Evolutionary conservation across 2,329 filamentous ascomycete species (phyloP).

Genomic region (Aspergillus sojae): DNA sequence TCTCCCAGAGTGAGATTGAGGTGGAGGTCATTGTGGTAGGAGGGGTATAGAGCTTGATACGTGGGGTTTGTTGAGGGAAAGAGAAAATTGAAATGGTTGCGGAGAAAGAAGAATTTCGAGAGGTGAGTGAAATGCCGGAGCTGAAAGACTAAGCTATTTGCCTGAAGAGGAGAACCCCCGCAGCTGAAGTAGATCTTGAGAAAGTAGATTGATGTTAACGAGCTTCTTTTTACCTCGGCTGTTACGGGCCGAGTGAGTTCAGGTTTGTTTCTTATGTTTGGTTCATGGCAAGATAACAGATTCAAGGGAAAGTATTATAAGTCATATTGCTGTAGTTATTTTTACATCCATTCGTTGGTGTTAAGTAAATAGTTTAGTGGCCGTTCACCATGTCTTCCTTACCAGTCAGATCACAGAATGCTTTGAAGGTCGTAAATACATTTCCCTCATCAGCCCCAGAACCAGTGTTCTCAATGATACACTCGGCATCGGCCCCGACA

Average conservation of each 20-base stretch:
- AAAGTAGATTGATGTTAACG: background rate
- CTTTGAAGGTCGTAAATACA: slow-evolving; percentile 85
- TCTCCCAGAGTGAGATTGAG: slow-evolving; percentile 38
- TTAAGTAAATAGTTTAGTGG: slow-evolving; percentile 22
- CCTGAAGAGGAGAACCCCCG: background rate
- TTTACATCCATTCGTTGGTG: background rate
- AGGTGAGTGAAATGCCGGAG: background rate
- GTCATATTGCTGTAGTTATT: background rate
- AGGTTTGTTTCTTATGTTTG: background rate
- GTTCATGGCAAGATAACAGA: background rate
- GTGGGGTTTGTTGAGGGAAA: background rate
- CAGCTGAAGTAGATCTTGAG: background rate
- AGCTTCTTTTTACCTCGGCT: slow-evolving; percentile 4
- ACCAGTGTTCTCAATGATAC: slow-evolving; percentile 70
- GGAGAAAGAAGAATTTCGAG: background rate
- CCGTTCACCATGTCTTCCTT: slow-evolving; percentile 44
- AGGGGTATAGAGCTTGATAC: background rate
- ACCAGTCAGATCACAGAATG: slow-evolving; percentile 80
- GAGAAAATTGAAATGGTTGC: background rate
- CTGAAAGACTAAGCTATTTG: background rate
- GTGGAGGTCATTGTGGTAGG: slow-evolving; percentile 17
- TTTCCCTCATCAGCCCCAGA: slow-evolving; percentile 60
- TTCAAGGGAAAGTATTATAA: background rate
- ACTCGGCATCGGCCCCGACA: slow-evolving; percentile 84
- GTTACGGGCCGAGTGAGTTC: background rate